These are phyloP conservation scores for Lentinula raphanica DNA, from an alignment of 768 basidiomycete species.

Conservation along the genomic window DNA sequence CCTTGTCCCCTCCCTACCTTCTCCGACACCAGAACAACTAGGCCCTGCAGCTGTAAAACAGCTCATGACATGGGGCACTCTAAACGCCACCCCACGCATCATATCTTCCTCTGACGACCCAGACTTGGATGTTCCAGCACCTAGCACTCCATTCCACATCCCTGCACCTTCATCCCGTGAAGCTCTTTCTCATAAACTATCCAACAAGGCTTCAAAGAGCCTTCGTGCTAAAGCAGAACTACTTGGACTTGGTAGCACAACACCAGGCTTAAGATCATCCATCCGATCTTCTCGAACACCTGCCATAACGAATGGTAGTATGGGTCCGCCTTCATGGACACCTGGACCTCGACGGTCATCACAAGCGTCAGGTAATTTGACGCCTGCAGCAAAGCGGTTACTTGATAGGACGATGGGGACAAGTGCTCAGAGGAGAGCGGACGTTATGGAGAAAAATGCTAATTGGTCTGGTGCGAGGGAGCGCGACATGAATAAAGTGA, in stretches of 20 bases:
- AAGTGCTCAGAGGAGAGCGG: slow-evolving; percentile 56
- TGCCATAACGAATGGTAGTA: slow-evolving; percentile 41
- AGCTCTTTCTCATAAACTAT: slow-evolving; percentile 73
- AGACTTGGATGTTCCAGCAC: slow-evolving; percentile 33
- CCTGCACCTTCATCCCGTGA: slow-evolving; percentile 77
- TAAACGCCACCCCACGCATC: slow-evolving; percentile 87
- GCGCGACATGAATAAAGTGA: slow-evolving; percentile 56
- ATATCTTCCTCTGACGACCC: slow-evolving; percentile 61
- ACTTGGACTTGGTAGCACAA: slow-evolving; percentile 37
- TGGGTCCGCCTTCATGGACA: slow-evolving; percentile 79
- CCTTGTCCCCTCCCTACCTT: slow-evolving; percentile 81
- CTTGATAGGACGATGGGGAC: slow-evolving; percentile 68
- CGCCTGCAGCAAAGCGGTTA: slow-evolving; percentile 79
- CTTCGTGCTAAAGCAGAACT: slow-evolving; percentile 73
- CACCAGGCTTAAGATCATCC: slow-evolving; percentile 25
- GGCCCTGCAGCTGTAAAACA: slow-evolving; percentile 82
- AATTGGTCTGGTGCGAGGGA: slow-evolving; percentile 58
- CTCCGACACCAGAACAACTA: slow-evolving; percentile 78
- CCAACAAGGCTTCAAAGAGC: slow-evolving; percentile 74
- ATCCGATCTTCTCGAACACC: slow-evolving; percentile 28
- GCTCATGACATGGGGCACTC: slow-evolving; percentile 96
- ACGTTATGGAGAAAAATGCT: slow-evolving; percentile 56
- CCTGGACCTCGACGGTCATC: slow-evolving; percentile 49
- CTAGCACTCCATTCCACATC: slow-evolving; percentile 72
- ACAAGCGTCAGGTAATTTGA: slow-evolving; percentile 69